A percentile compares a stretch with the other conserved stretches of the same genome.
Evolutionary conservation across 495 filamentous ascomycete genomes (phyloP).

Genomic region (Penicillium cosmopolitanum): DNA sequence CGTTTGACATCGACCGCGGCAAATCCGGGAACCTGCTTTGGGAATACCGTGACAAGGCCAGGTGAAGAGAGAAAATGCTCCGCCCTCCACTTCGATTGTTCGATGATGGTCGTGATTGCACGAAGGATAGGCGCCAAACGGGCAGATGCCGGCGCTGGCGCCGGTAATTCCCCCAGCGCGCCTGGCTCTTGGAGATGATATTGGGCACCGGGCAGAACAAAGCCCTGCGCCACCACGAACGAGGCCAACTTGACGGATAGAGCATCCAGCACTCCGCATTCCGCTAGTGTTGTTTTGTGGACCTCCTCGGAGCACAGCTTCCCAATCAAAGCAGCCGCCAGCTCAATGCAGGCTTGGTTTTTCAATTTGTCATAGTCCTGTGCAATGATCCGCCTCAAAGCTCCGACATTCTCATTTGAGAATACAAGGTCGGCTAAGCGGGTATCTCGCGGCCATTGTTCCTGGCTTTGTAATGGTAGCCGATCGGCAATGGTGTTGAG

Average conservation of each 20-base stretch:
- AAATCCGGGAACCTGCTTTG: constrained; percentile 50
- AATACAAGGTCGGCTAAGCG: constrained; percentile 70
- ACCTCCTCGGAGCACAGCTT: constrained; percentile 68
- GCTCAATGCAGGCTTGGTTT: constrained; percentile 68
- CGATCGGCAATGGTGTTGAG: constrained; percentile 74
- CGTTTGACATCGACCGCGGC: constrained; percentile 48
- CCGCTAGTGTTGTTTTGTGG: constrained; percentile 71
- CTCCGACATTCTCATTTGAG: constrained; percentile 55
- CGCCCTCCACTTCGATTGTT: constrained; percentile 76
- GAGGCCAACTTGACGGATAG: constrained; percentile 77
- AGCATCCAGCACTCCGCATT: constrained; percentile 74
- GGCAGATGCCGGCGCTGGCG: constrained; percentile 60
- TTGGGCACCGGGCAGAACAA: constrained; percentile 60
- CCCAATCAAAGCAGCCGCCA: constrained; percentile 68
- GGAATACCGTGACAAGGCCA: constrained; percentile 72
- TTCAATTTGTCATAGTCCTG: constrained; percentile 53
- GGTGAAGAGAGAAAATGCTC: constrained; percentile 79
- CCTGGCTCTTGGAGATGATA: constrained; percentile 38
- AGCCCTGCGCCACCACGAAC: constrained; percentile 69
- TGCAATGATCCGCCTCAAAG: constrained; percentile 65
- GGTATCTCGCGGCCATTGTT: constrained; percentile 44
- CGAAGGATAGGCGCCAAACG: constrained; percentile 74
- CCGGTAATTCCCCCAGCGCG: constrained; percentile 39
- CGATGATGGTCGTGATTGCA: constrained; percentile 77
- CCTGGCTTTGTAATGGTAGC: constrained; percentile 53